phyloP scores from a whole-genome alignment of 2,329 filamentous ascomycete genomes.

The Epichloe sibirici region DNA sequence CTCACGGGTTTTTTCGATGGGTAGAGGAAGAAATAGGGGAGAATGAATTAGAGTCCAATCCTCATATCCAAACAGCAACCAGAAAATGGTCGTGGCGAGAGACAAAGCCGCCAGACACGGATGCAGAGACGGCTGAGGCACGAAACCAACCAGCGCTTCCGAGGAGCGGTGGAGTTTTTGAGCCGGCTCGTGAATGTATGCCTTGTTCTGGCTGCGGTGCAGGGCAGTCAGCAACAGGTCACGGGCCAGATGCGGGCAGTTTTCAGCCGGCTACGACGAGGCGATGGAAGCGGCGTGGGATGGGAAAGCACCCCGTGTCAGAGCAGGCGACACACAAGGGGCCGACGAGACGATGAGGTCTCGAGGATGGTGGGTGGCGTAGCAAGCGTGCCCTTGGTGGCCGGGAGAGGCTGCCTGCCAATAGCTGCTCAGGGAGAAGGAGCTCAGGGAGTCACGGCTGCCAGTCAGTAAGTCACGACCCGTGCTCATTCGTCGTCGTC shows the following conservation, averaged over 20 bases:
- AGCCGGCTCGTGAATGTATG: not conserved
- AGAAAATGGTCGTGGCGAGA: not conserved
- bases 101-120: not conserved
- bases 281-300: not conserved
- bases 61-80: not conserved
- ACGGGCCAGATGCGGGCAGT: not conserved
- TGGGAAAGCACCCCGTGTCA: not conserved
- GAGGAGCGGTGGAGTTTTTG: not conserved
- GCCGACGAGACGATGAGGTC: not conserved
- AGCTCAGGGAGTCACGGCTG: slow-evolving; percentile 6
- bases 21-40: not conserved
- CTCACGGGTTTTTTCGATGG: no score
- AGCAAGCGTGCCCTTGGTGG: slow-evolving; percentile 7
- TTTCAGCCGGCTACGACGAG: not conserved
- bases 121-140: not conserved
- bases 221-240: not conserved
- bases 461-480: slow-evolving; percentile 5
- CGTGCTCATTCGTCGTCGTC: slow-evolving; percentile 2
- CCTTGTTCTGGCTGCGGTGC: not conserved
- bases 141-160: not conserved
- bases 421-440: slow-evolving; percentile 4
- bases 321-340: not conserved
- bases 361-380: slow-evolving; percentile 7
- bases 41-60: not conserved
- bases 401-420: slow-evolving; percentile 8